Base-by-base conservation (phyloP, 306 rosid genomes). In the Vachellia pachyceras region DNA sequence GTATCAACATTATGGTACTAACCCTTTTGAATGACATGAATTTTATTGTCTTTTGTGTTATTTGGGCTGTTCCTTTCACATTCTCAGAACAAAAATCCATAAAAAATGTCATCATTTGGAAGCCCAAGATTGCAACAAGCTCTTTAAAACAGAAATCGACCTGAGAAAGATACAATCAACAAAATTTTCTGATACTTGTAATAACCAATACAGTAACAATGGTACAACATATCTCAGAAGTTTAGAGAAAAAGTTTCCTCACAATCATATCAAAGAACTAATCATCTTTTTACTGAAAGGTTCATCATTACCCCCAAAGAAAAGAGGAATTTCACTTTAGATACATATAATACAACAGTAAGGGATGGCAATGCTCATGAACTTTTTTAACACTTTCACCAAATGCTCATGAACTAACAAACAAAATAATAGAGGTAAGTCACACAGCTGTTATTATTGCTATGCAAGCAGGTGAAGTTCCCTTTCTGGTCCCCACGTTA, bases 401-500 rank as follows among this genome's bases (percentile, higher is more conserved):
- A 55, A 55, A 55, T 55, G 63, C 11, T 55, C 63, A 20, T 55
- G 63, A 77, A 65, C 6, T 22, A 36, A 45, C 57, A 60, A 22
- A 52, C 58, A 63, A 50, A 57, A 73, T 29, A 58, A 49, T 35
- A 41, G 73, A 78, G 78, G 63, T 69, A 85, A 80, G 79, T 88
- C 84, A 83, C 55, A 82, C 79, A 49, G 87, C 64, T 50, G 83
- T 77, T 57, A 69, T 39, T 77, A 79, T 67, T 22, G 79, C 73
- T 49, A 77, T 57, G 86, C 85, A 68, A 77, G 85, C 74, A 63
- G 82, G 84, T 58, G 65, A 58, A 58, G 65, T 23, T 58, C 15
- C 65, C 65, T 25, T 58, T 58, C 23, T 58, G 65, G 65, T 58
- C 36, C 65, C 65, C 36, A 58, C 14, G 23, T 15, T 58, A 23